Evolutionary conservation across 2,329 filamentous ascomycete species (phyloP).

Genomic region (Cladorrhinum sp.): DNA sequence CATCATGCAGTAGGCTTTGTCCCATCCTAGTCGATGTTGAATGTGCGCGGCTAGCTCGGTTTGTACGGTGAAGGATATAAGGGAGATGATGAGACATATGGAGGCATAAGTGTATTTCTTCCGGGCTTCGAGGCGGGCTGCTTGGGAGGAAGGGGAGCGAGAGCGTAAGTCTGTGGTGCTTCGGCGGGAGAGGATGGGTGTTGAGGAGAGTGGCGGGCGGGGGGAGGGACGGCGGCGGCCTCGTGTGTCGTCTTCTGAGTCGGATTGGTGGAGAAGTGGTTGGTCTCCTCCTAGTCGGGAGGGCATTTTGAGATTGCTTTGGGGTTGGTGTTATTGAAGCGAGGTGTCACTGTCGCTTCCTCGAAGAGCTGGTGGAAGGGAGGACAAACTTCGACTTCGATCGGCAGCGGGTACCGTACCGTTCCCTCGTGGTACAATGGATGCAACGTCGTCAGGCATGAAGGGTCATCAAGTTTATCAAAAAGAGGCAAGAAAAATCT

Average conservation of each 20-base stretch:
- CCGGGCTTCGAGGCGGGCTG: slow-evolving; percentile 63
- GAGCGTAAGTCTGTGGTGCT: slow-evolving; percentile 72
- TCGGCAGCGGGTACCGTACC: not conserved
- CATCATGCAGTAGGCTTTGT: slow-evolving; percentile 99
- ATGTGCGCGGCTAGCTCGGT: slow-evolving; percentile 96
- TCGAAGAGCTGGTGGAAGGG: not conserved
- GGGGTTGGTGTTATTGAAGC: not conserved
- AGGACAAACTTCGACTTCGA: not conserved
- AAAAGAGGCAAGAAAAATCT: not conserved
- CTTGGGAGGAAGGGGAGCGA: slow-evolving; percentile 62
- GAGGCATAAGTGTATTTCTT: slow-evolving; percentile 85
- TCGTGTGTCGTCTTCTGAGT: slow-evolving; percentile 10
- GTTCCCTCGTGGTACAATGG: not conserved
- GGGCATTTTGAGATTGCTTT: not conserved
- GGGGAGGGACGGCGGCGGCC: slow-evolving; percentile 8
- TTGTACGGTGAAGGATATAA: slow-evolving; percentile 88
- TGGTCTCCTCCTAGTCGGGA: slow-evolving; percentile 15
- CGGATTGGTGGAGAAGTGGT: slow-evolving; percentile 19
- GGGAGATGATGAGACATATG: slow-evolving; percentile 76
- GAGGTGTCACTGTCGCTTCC: no score
- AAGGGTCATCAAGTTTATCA: not conserved
- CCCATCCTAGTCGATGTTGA: slow-evolving; percentile 86
- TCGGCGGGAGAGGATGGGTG: slow-evolving; percentile 36
- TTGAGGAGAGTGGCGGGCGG: not conserved
- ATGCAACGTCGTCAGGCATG: not conserved